Base-by-base conservation (phyloP, 257 asterid species). In the Rehmannia glutinosa region DNA sequence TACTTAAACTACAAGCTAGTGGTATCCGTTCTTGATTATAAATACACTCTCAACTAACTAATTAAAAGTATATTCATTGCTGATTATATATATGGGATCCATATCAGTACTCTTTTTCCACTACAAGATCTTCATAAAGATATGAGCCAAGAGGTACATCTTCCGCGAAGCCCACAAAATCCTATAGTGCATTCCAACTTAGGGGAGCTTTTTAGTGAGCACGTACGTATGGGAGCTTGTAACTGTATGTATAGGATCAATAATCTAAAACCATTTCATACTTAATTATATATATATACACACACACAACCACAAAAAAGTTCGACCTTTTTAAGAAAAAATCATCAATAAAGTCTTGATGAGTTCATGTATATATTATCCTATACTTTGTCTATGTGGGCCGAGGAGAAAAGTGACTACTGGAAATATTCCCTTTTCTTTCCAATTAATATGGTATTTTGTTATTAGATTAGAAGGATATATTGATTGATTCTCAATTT, bases 171-270 rank as follows among this genome's bases (percentile, higher is more conserved):
- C n/a, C n/a, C n/a, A n/a, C 74, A 46, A 58, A 46, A 58, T 35
- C 28, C 10, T 60, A 4, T 32, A 46, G 68, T 59, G 68, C 62
- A 58, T 52, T 35, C 74, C 66, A 56, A 69, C 60, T 69, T 42
- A 4, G 12, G 42, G 45, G 23, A 45, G 8, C 25, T 19, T 15
- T 67, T 55, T 10, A 24, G 4, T 36, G 25, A 41, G 64, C 52
- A 67, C 35, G 41, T 27, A 30, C 6, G 32, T 15, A 39, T 67
- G 64, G 56, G 36, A 10, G 32, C 4, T 43, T 33, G 67, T 69
- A 53, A 49, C 10, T 51, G 1, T 62, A 0, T 36, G 15, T 41
- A 23, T 8, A 36, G 17, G 10, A 35, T 16, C 35, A 11, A 9
- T 36, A n/a, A n/a, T n/a, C n/a, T n/a, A 19, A 36, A 62, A 62